phyloP scores from a whole-genome alignment of 768 basidiomycete genomes.

The Tephrocybe rancida region DNA sequence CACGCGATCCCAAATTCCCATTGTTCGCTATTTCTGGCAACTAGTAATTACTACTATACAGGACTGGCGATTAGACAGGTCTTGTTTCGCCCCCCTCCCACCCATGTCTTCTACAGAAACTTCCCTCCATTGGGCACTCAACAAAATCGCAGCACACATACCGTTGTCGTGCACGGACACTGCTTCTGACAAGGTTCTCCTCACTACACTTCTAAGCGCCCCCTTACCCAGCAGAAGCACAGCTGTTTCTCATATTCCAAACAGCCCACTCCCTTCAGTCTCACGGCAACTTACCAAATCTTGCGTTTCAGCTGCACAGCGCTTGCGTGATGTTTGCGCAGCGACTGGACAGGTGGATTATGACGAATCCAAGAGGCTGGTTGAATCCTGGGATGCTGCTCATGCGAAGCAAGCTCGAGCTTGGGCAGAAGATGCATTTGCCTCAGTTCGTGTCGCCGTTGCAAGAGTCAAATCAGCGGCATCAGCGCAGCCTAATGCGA shows the following conservation, averaged over 20 bases:
- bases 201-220: neutral
- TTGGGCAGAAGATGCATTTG: constrained; percentile 7
- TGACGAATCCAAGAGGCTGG: neutral
- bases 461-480: neutral
- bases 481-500: no score
- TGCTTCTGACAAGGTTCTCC: neutral
- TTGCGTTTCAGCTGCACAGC: neutral
- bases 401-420: neutral
- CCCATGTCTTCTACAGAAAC: neutral
- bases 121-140: neutral
- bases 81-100: no score
- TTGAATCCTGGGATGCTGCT: neutral
- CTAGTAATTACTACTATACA: no score
- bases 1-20: no score
- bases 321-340: neutral
- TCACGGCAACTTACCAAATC: neutral
- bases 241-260: no score
- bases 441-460: neutral
- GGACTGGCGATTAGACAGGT: no score
- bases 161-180: neutral
- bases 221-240: no score
- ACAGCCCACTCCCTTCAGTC: no score
- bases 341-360: neutral
- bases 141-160: neutral
- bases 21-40: neutral